phyloP scores from a whole-genome alignment of 768 basidiomycete species.

The Trichaptum fuscoviolaceum region DNA sequence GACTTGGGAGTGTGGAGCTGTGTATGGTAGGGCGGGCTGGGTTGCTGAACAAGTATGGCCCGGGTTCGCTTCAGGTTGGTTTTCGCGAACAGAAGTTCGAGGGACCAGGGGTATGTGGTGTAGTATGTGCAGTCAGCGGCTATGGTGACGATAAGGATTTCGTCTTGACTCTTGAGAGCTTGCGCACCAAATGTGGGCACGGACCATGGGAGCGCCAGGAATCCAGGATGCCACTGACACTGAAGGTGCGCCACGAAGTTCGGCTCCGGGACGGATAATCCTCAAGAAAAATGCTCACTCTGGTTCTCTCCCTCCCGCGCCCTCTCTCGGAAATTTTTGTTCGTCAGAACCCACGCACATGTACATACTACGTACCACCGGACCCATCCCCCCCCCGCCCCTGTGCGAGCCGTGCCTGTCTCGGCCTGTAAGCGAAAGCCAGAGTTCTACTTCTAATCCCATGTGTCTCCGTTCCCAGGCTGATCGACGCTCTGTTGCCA shows the following conservation, averaged over 20 bases:
- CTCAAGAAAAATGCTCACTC: neutral
- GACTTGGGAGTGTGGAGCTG: neutral
- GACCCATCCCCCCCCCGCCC: too few species aligned
- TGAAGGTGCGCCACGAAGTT: neutral
- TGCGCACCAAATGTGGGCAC: neutral
- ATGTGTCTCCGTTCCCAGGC: neutral
- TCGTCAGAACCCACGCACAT: neutral
- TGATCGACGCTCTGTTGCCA: neutral
- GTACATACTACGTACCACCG: too few species aligned
- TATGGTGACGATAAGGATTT: neutral
- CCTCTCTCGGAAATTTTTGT: too few species aligned
- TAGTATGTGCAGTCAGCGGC: neutral
- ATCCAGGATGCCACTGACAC: too few species aligned
- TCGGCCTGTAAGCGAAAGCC: neutral
- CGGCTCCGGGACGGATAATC: neutral
- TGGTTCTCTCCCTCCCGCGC: too few species aligned
- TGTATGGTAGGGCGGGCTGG: neutral
- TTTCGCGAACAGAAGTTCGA: neutral
- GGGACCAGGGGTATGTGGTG: neutral
- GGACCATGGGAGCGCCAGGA: neutral
- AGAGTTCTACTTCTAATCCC: neutral
- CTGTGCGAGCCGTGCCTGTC: neutral
- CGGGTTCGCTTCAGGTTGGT: neutral
- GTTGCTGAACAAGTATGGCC: neutral
- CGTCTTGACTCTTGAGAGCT: neutral